Conservation (phyloP, 768 basidiomycete species). For the Hygrophoropsis aurantiaca region DNA sequence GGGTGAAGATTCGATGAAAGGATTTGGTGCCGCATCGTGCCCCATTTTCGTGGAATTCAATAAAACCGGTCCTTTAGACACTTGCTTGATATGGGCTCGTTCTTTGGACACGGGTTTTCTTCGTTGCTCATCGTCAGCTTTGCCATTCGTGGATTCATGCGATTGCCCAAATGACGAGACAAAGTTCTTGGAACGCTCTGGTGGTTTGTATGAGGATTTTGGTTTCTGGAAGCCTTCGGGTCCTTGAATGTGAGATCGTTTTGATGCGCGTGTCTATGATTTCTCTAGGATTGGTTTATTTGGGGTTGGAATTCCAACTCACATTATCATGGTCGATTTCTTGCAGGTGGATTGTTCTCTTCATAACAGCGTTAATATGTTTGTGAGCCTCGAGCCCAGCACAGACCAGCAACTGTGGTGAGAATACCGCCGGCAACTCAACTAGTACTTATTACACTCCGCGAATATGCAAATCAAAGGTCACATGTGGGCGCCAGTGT, state of each 20-base stretch:
- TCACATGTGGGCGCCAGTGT: too few species aligned
- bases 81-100: not conserved
- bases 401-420: too few species aligned
- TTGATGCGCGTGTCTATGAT: not conserved
- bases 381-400: too few species aligned
- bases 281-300: too few species aligned
- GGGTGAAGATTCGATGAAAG: slow-evolving; percentile 8
- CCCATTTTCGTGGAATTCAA: slow-evolving; percentile 1
- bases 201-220: slow-evolving; percentile 23
- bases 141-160: not conserved
- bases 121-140: not conserved
- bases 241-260: slow-evolving; percentile 13
- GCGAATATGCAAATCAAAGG: too few species aligned
- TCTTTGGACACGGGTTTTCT: not conserved
- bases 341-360: too few species aligned
- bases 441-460: too few species aligned
- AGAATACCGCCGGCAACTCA: too few species aligned
- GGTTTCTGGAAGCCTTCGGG: slow-evolving; percentile 29
- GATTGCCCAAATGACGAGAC: slow-evolving; percentile 24
- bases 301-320: too few species aligned
- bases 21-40: slow-evolving; percentile 18
- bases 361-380: too few species aligned
- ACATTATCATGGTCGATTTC: too few species aligned
- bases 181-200: slow-evolving; percentile 16
- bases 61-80: slow-evolving; percentile 1